Percentiles rank a stretch among this genome's conserved stretches.
These are phyloP conservation scores for Asclepias syriaca DNA, from an alignment of 257 asterid species.

Conservation along the genomic window DNA sequence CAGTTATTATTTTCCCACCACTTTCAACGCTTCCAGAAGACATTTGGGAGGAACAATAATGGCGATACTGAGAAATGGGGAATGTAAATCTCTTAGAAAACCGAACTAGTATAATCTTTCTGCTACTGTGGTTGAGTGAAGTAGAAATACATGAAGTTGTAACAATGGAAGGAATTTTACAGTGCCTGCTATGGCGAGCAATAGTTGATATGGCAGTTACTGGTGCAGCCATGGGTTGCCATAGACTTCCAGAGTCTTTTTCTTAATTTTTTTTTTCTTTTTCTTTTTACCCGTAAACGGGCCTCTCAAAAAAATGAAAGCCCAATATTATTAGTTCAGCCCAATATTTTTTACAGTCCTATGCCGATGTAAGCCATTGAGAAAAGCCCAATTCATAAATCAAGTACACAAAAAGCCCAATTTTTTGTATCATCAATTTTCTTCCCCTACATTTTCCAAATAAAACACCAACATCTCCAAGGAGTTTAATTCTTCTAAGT, in stretches of 20 bases:
- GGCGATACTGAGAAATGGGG: constrained; percentile 2
- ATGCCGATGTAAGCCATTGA: not conserved
- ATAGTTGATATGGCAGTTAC: constrained; percentile 17
- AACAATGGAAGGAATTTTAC: not conserved
- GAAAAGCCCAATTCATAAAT: not conserved
- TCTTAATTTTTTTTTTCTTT: not conserved
- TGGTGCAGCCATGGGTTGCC: constrained; percentile 23
- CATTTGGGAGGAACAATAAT: constrained; percentile 16
- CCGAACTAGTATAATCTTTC: not conserved
- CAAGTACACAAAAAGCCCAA: not conserved
- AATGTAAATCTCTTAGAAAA: not conserved
- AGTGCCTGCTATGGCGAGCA: constrained; percentile 11
- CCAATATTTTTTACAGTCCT: too few species aligned
- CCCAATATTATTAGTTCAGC: too few species aligned
- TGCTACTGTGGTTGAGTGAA: constrained; percentile 1
- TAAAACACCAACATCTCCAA: too few species aligned
- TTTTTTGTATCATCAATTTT: not conserved
- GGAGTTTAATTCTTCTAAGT: too few species aligned
- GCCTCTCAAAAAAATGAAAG: too few species aligned
- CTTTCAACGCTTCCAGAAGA: constrained; percentile 15
- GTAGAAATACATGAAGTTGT: constrained; percentile 7
- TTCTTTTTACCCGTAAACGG: too few species aligned
- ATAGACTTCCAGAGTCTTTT: not conserved
- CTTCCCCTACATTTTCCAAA: not conserved
- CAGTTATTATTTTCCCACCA: constrained; percentile 32